These are phyloP conservation scores for Periglandula ipomoeae DNA, from an alignment of 2,329 filamentous ascomycete species.

Conservation along the genomic window DNA sequence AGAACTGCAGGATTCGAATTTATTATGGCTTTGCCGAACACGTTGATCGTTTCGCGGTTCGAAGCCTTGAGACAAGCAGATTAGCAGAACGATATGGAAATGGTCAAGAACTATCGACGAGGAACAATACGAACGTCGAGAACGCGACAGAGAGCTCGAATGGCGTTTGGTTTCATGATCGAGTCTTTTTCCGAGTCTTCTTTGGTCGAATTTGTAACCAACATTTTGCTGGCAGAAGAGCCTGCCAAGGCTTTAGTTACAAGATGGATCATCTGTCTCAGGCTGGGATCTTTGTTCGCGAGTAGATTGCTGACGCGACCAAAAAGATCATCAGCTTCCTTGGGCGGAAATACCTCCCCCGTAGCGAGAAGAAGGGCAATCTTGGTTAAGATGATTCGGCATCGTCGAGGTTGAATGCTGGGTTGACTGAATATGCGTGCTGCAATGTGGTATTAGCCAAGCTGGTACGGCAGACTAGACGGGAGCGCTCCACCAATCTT, in stretches of 20 bases:
- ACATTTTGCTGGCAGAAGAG: slow-evolving; percentile 96
- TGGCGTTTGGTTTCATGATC: slow-evolving; percentile 90
- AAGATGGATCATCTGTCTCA: slow-evolving; percentile 98
- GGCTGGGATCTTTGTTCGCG: slow-evolving; percentile 96
- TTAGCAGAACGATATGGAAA: not conserved
- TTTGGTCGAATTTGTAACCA: slow-evolving; percentile 99
- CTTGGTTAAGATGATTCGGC: slow-evolving; percentile 94
- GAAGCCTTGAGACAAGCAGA: slow-evolving; percentile 51
- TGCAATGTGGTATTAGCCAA: slow-evolving; percentile 26
- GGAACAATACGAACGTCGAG: slow-evolving; percentile 63
- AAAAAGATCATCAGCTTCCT: slow-evolving; percentile 96
- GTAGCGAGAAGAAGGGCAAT: slow-evolving; percentile 94
- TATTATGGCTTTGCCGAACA: slow-evolving; percentile 98
- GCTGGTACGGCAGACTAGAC: not conserved
- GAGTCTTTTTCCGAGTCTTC: slow-evolving; percentile 97
- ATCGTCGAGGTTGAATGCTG: slow-evolving; percentile 93
- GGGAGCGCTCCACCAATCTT: not conserved
- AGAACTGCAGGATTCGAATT: slow-evolving; percentile 98
- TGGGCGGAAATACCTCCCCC: slow-evolving; percentile 91
- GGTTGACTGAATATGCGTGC: slow-evolving; percentile 97
- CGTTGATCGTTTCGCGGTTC: slow-evolving; percentile 94
- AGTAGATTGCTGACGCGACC: slow-evolving; percentile 99
- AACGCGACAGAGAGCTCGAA: slow-evolving; percentile 88
- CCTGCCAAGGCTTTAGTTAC: slow-evolving; percentile 95
- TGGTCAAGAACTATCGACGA: not conserved